phyloP scores from a whole-genome alignment of 257 asterid genomes.

The Mitragyna speciosa region DNA sequence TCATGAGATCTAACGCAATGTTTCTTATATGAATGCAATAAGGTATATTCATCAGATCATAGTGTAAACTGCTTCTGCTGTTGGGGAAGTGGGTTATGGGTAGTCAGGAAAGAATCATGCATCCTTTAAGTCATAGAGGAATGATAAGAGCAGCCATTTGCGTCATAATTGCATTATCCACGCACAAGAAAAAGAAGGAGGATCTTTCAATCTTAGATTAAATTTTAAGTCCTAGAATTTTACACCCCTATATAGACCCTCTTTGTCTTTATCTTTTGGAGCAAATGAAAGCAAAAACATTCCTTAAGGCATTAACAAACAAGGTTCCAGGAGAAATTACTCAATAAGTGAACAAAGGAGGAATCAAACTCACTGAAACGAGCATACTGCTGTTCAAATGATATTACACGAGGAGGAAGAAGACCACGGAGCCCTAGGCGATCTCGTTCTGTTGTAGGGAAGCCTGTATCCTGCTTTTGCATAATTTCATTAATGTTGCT shows the following conservation, averaged over 20 bases:
- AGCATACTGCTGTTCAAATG: slow-evolving; percentile 93
- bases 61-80: background rate
- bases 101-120: background rate
- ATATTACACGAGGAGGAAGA: slow-evolving; percentile 97
- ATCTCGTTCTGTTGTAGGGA: slow-evolving; percentile 94
- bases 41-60: background rate
- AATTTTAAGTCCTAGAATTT: background rate
- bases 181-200: background rate
- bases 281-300: background rate
- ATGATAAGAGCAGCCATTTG: background rate
- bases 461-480: slow-evolving; percentile 85
- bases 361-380: slow-evolving; percentile 81
- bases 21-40: too few species aligned
- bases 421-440: slow-evolving; percentile 96
- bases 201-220: background rate
- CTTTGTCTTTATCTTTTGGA: background rate
- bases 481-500: slow-evolving; percentile 20
- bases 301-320: background rate
- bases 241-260: background rate
- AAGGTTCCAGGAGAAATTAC: background rate
- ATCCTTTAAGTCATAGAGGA: background rate
- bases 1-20: too few species aligned
- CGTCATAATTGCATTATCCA: background rate
- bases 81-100: background rate
- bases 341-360: slow-evolving; percentile 2